Percentiles rank a stretch among this genome's conserved stretches.
These are phyloP conservation scores for Fusarium hostae DNA, from an alignment of 2,329 filamentous ascomycete species.

Conservation along the genomic window DNA sequence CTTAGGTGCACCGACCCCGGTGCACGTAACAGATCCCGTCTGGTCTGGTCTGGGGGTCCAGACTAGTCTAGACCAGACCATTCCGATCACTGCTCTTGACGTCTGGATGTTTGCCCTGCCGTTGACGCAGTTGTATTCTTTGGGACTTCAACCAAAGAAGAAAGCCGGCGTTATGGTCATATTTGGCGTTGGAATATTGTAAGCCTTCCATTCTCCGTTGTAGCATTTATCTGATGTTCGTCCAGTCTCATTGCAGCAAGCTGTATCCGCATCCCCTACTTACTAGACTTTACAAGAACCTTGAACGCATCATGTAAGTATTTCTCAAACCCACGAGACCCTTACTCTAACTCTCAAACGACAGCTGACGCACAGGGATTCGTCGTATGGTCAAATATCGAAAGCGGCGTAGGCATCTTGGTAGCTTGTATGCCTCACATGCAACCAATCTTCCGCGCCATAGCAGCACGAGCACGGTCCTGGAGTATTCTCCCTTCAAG, in stretches of 20 bases:
- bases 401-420: neutral
- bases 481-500: neutral
- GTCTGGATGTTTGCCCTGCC: slow-evolving; percentile 10
- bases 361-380: slow-evolving; percentile 6
- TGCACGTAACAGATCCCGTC: too few species aligned
- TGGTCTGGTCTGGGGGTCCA: too few species aligned
- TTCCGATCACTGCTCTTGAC: too few species aligned
- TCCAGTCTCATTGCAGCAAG: slow-evolving; percentile 10
- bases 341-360: neutral
- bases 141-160: neutral
- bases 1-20: too few species aligned
- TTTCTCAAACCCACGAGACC: rapidly evolving
- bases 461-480: neutral
- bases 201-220: rapidly evolving
- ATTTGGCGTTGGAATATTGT: slow-evolving; percentile 4
- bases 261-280: neutral
- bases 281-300: neutral
- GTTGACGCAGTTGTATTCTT: neutral
- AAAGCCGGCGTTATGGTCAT: slow-evolving; percentile 4
- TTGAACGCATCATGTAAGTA: neutral
- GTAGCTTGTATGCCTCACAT: slow-evolving; percentile 8
- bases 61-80: too few species aligned
- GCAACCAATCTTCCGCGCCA: neutral
- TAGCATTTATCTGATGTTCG: rapidly evolving
- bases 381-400: slow-evolving; percentile 5